These are phyloP conservation scores for Asterionellopsis glacialis DNA, from an alignment of 108 stramenopile genomes.

Conservation along the genomic window DNA sequence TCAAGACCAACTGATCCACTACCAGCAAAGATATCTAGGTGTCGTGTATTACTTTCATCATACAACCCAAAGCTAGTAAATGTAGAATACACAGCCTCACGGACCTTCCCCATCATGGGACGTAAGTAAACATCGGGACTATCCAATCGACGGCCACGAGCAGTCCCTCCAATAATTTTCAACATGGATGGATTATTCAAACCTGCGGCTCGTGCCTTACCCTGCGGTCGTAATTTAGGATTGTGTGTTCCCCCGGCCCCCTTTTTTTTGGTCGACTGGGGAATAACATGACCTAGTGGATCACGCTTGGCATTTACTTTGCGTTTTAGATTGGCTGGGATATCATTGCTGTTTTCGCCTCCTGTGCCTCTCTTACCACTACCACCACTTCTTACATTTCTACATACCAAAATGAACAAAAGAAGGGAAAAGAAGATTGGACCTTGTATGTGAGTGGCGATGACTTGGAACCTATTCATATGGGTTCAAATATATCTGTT, in stretches of 20 bases:
- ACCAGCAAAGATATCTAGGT: slow-evolving; percentile 93
- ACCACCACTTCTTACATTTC: neutral
- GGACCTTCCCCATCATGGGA: slow-evolving; percentile 98
- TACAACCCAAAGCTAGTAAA: slow-evolving; percentile 87
- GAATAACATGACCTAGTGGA: slow-evolving; percentile 68
- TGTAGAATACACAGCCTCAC: slow-evolving; percentile 91
- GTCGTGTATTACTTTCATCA: slow-evolving; percentile 43
- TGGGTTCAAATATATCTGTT: neutral
- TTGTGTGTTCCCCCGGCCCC: slow-evolving; percentile 54
- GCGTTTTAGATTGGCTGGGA: slow-evolving; percentile 76
- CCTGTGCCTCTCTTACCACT: neutral
- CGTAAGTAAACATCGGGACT: slow-evolving; percentile 91
- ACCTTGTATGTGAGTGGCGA: too few relatives aligned
- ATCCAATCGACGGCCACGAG: slow-evolving; percentile 74
- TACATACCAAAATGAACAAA: neutral
- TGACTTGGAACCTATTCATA: neutral
- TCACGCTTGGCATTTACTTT: slow-evolving; percentile 67
- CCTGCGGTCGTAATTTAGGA: slow-evolving; percentile 67
- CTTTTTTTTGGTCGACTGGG: slow-evolving; percentile 31
- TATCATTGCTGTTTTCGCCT: neutral
- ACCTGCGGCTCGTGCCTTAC: slow-evolving; percentile 54
- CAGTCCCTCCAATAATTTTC: slow-evolving; percentile 74
- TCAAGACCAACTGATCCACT: slow-evolving; percentile 92
- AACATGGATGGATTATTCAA: slow-evolving; percentile 78
- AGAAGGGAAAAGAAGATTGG: neutral